Conservation (phyloP, 73 alveolate species). For the Tetrahymena borealis region DNA sequence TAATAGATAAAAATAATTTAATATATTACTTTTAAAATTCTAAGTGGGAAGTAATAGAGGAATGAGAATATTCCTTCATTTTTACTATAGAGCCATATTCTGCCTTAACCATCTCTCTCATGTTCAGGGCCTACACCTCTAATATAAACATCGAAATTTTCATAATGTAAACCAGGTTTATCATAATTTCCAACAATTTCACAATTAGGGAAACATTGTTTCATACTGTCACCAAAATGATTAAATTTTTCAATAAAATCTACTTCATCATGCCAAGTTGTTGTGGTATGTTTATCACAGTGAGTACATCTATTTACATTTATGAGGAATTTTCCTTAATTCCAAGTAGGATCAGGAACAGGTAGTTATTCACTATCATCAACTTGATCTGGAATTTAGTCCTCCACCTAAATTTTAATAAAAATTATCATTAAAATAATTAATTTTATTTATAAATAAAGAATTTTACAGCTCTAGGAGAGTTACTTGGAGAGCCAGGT, state of each 20-base stretch:
- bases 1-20: neutral
- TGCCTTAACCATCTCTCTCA: conserved; percentile 79
- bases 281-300: conserved; percentile 81
- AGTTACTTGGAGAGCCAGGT: neutral
- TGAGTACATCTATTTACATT: conserved; percentile 89
- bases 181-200: conserved; percentile 92
- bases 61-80: conserved; percentile 39
- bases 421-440: neutral
- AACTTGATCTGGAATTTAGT: neutral
- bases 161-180: conserved; percentile 68
- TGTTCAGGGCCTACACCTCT: conserved; percentile 84
- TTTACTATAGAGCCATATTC: conserved; percentile 83
- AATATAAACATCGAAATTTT: conserved; percentile 89
- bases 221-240: conserved; percentile 78
- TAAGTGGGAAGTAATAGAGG: neutral
- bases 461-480: neutral
- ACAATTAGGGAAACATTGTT: conserved; percentile 77
- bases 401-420: neutral
- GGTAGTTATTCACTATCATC: conserved; percentile 14
- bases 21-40: conserved; percentile 14
- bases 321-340: conserved; percentile 82
- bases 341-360: conserved; percentile 15
- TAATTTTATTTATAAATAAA: neutral
- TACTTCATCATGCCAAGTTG: conserved; percentile 93
- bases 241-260: conserved; percentile 82